Base-by-base conservation (phyloP, 2,329 filamentous ascomycete genomes). In the Fusarium ramigenum region DNA sequence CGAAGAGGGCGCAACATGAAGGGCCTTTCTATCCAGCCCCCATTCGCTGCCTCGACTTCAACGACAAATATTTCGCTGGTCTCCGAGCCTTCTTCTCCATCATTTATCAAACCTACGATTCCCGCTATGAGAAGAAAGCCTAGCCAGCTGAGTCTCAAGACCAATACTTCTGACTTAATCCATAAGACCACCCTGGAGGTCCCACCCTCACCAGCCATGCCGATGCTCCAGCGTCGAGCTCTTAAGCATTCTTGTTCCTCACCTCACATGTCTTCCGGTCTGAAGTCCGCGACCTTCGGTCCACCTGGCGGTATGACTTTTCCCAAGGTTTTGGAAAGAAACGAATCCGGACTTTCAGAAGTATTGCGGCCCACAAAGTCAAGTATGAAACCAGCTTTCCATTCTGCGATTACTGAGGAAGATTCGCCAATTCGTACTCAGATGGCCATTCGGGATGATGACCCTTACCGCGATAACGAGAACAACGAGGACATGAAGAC, bases 1-100 rank as follows among this genome's bases (percentile, higher is more conserved):
- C 88, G 92, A 77, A 92, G 93, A 78, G 87, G 89, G n/a, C 91
- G 93, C 65, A 96, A 96, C 79, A 92, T 95, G 83, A 96, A 96
- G 83, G 93, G 93, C 43, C 86, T 96, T 9, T 95, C 93, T 4
- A 93, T 96, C 50, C 93, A 95, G 77, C 90, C 87, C 60, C 92
- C 85, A 1, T 85, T 87, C 53, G 82, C 82, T 16, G 79, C 40
- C 56, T 74, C 82, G 53, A 83, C 83, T 42, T 82, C 86, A 14
- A 83, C 87, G 77, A 80, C 87, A 77, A 80, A 87, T 74, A 82
- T 85, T 15, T 83, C 85, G 2, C 82, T 89, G 60, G 84, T 87
- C 16, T 90, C 91, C 1, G 92, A 93, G 44, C 92, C 93, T 11
- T 86, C 90, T 5, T 93, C 92, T 5, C 92, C 93, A 8, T 90